Evolutionary conservation across 306 rosid genomes (phyloP).

Genomic region (Acacia confusa): DNA sequence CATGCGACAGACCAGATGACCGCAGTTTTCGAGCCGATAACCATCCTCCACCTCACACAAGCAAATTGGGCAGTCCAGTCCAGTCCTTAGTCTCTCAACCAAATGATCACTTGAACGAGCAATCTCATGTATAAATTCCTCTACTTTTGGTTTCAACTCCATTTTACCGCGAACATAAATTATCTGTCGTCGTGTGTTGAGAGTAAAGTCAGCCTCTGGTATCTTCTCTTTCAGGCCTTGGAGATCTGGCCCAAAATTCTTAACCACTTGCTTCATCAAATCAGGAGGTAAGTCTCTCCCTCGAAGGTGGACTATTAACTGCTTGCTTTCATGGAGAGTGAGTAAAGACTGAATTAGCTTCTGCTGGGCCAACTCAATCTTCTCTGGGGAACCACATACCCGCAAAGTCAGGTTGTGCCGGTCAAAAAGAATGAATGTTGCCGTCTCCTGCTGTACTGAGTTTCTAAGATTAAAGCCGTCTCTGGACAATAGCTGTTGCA

Average conservation of each 20-base stretch:
- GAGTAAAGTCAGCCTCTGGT: slow-evolving; percentile 63
- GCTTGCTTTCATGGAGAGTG: slow-evolving; percentile 66
- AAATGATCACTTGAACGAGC: slow-evolving; percentile 40
- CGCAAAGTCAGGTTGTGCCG: slow-evolving; percentile 56
- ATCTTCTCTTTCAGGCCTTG: slow-evolving; percentile 66
- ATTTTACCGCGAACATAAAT: slow-evolving; percentile 56
- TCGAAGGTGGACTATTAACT: slow-evolving; percentile 63
- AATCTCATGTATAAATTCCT: slow-evolving; percentile 55
- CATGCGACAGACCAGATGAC: slow-evolving; percentile 60
- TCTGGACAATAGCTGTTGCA: slow-evolving; percentile 63
- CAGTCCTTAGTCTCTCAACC: slow-evolving; percentile 38
- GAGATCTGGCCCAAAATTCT: slow-evolving; percentile 82
- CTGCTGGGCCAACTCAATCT: slow-evolving; percentile 53
- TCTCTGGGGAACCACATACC: slow-evolving; percentile 62
- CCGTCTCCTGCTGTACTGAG: slow-evolving; percentile 67
- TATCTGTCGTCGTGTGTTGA: slow-evolving; percentile 57
- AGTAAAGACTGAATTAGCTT: slow-evolving; percentile 64
- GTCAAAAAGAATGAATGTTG: slow-evolving; percentile 66
- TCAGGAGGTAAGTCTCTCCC: slow-evolving; percentile 71
- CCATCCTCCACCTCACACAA: slow-evolving; percentile 86
- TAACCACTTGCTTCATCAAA: slow-evolving; percentile 80
- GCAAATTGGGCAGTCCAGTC: slow-evolving; percentile 74
- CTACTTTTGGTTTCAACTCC: slow-evolving; percentile 72
- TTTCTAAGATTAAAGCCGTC: slow-evolving; percentile 62
- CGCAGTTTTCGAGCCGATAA: slow-evolving; percentile 72